Conservation (phyloP, 179 eudicot genomes). For the Spergularia azorica region DNA sequence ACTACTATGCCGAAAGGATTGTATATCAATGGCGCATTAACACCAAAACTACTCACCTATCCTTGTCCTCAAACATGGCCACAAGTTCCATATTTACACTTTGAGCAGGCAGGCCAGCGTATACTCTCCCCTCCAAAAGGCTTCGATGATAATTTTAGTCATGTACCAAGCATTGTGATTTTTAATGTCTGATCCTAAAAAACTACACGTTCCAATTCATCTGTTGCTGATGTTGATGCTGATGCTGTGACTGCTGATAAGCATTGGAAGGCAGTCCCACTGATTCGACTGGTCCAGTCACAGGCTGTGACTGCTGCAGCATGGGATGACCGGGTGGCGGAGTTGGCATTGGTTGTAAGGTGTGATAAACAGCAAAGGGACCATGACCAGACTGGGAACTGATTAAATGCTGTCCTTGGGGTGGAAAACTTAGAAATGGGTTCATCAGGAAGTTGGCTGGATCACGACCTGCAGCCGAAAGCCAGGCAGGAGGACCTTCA, state of each 20-base stretch:
- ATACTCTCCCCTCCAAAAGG: slow-evolving; percentile 30
- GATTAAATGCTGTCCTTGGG: slow-evolving; percentile 47
- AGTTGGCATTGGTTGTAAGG: slow-evolving; percentile 40
- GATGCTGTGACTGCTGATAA: slow-evolving; percentile 41
- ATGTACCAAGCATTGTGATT: slow-evolving; percentile 30
- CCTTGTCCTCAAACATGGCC: slow-evolving; percentile 31
- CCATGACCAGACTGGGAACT: slow-evolving; percentile 47
- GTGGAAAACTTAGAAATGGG: slow-evolving; percentile 50
- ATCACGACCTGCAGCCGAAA: slow-evolving; percentile 44
- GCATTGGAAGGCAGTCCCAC: slow-evolving; percentile 41
- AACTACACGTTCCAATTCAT: slow-evolving; percentile 45
- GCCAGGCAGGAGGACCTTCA: slow-evolving; percentile 53
- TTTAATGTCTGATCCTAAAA: slow-evolving; percentile 21
- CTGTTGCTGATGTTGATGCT: slow-evolving; percentile 29
- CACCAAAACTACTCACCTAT: slow-evolving; percentile 23
- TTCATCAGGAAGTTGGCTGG: slow-evolving; percentile 44
- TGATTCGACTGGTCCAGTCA: slow-evolving; percentile 37
- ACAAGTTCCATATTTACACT: slow-evolving; percentile 39
- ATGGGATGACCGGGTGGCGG: slow-evolving; percentile 34
- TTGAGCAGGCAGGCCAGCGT: slow-evolving; percentile 36
- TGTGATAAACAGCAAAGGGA: slow-evolving; percentile 51
- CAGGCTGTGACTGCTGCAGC: slow-evolving; percentile 47
- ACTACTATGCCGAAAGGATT: slow-evolving; percentile 32
- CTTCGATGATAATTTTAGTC: slow-evolving; percentile 29
- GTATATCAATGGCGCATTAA: slow-evolving; percentile 25